Evolutionary conservation across 768 basidiomycete genomes (phyloP).

Genomic region (Mrakia blollopis): DNA sequence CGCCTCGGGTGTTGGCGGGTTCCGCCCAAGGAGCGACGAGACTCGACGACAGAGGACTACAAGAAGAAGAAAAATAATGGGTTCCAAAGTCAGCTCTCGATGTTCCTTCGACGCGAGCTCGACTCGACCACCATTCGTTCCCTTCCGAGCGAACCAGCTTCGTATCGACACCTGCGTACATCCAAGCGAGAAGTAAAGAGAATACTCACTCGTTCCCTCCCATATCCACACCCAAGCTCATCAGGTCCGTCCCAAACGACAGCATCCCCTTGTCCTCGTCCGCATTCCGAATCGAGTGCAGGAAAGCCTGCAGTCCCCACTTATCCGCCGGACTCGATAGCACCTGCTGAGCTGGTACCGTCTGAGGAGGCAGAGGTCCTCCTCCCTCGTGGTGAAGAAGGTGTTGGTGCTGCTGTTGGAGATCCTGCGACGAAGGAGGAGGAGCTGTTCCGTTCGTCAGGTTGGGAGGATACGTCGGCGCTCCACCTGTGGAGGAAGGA

Average conservation of each 20-base stretch:
- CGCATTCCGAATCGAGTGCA: slow-evolving; percentile 53
- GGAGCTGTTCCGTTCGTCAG: slow-evolving; percentile 19
- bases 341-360: slow-evolving; percentile 81
- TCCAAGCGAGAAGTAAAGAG: too few relatives aligned
- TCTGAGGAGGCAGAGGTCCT: slow-evolving; percentile 51
- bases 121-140: too few relatives aligned
- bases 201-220: slow-evolving; percentile 68
- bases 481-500: slow-evolving; percentile 3
- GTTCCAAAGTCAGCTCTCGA: not conserved
- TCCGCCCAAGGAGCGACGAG: slow-evolving; percentile 98
- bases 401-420: slow-evolving; percentile 16
- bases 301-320: slow-evolving; percentile 82
- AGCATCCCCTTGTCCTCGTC: slow-evolving; percentile 76
- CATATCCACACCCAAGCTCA: slow-evolving; percentile 88
- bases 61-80: not conserved
- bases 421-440: slow-evolving; percentile 5
- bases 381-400: not conserved
- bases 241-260: slow-evolving; percentile 83
- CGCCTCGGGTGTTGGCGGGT: slow-evolving; percentile 63
- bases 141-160: not conserved
- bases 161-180: not conserved
- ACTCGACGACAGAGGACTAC: slow-evolving; percentile 77
- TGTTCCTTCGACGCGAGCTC: too few relatives aligned
- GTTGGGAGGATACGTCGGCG: slow-evolving; percentile 19
- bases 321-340: slow-evolving; percentile 87